These are phyloP conservation scores for Smittium mucronatum DNA, from an alignment of 371 early-diverging fungal genomes.

Conservation along the genomic window DNA sequence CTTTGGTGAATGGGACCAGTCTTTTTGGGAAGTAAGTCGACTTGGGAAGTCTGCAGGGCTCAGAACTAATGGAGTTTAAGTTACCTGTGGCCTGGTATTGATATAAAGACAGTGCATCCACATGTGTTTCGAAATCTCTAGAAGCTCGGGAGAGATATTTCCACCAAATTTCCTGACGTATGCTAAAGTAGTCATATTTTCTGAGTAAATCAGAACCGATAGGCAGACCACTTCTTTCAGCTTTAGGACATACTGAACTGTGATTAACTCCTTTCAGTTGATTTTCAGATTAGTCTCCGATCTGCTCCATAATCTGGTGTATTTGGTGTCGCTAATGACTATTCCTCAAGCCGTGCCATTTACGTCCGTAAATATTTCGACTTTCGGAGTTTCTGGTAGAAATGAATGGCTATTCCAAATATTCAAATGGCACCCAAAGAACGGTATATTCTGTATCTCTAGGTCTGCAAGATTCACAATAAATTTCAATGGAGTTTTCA, in stretches of 20 bases:
- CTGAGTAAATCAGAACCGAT: conserved; percentile 5
- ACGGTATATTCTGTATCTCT: neutral
- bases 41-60: neutral
- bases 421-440: neutral
- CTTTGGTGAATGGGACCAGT: neutral
- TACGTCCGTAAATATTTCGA: neutral
- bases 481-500: neutral
- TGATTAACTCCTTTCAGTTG: neutral
- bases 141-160: neutral
- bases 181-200: conserved; percentile 6
- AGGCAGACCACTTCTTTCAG: neutral
- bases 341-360: neutral
- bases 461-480: neutral
- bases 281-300: neutral
- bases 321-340: neutral
- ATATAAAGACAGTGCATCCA: neutral
- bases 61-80: neutral
- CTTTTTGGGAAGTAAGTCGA: neutral
- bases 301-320: neutral
- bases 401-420: neutral
- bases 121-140: neutral
- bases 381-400: neutral
- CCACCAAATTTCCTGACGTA: conserved; percentile 4
- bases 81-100: neutral
- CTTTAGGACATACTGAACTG: neutral